A percentile compares a stretch with the other conserved stretches of the same genome.
phyloP scores from a whole-genome alignment of 2,329 filamentous ascomycete genomes.

The Dactylella cylindrospora region DNA sequence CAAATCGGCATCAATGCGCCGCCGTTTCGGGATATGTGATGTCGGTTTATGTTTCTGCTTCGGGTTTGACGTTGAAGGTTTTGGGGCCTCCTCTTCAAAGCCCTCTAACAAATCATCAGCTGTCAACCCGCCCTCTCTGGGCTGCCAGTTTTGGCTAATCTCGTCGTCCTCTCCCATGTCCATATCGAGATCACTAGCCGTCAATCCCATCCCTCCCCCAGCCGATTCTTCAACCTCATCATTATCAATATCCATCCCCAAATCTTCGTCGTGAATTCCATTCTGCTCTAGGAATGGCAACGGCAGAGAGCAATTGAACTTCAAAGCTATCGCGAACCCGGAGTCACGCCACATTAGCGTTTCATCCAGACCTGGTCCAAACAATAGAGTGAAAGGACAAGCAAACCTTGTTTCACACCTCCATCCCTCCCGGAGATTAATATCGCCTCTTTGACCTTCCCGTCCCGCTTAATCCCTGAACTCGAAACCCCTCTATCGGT shows the following conservation, averaged over 20 bases:
- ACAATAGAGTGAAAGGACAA: not conserved
- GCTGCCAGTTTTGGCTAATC: too few relatives aligned
- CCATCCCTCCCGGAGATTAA: conserved; percentile 26
- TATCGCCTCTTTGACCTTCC: conserved; percentile 18
- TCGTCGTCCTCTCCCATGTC: conserved; percentile 4
- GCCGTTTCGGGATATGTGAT: conserved; percentile 17
- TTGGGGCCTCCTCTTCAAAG: not conserved
- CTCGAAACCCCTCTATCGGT: not conserved
- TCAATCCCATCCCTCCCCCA: conserved; percentile 7
- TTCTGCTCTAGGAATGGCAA: conserved; percentile 36
- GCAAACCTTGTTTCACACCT: conserved; percentile 27
- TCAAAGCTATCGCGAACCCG: conserved; percentile 20
- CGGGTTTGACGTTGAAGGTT: not conserved
- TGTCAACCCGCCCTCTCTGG: conserved; percentile 18
- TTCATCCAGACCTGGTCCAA: too few relatives aligned
- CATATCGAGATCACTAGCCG: conserved; percentile 21
- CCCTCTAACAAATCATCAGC: conserved; percentile 17
- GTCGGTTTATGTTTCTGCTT: not conserved
- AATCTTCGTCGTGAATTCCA: conserved; percentile 30
- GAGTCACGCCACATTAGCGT: too few relatives aligned
- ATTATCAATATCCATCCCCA: not conserved
- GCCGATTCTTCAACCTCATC: not conserved
- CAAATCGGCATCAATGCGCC: conserved; percentile 3
- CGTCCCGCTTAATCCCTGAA: not conserved
- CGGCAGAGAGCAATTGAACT: conserved; percentile 11